Conservation (phyloP, 495 filamentous ascomycete species). For the Xylaria curta region DNA sequence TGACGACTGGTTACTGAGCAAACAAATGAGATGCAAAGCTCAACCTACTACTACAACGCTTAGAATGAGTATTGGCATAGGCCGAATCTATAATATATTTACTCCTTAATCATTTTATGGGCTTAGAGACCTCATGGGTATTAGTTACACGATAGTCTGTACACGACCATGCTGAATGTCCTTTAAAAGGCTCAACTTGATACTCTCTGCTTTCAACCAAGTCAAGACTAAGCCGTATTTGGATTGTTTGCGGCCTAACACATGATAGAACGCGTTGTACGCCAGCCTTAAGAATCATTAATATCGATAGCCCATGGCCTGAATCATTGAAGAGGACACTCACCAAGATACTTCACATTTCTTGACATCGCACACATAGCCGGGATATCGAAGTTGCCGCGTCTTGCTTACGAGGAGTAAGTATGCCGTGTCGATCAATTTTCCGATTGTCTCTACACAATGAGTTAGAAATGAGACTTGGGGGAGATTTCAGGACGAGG, state of each 20-base stretch:
- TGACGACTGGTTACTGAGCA: not conserved
- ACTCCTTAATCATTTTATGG: not conserved
- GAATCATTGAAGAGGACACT: constrained; percentile 30
- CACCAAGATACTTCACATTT: constrained; percentile 73
- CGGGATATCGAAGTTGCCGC: constrained; percentile 52
- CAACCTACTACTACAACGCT: no score
- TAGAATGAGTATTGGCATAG: no score
- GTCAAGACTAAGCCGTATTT: constrained; percentile 63
- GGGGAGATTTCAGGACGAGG: not conserved
- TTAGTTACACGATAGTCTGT: constrained; percentile 22
- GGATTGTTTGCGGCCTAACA: constrained; percentile 72
- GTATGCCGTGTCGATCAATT: constrained; percentile 68
- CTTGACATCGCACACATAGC: constrained; percentile 65
- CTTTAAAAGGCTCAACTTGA: constrained; percentile 36
- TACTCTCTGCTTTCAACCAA: constrained; percentile 64
- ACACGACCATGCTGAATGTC: constrained; percentile 37
- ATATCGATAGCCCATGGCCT: not conserved
- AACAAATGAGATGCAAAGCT: not conserved
- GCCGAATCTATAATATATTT: no score
- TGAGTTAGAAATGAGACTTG: not conserved
- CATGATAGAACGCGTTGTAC: constrained; percentile 67
- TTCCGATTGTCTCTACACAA: constrained; percentile 65
- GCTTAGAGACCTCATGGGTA: not conserved
- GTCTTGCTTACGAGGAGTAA: constrained; percentile 66
- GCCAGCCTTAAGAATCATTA: constrained; percentile 56